Percentiles rank a stretch among this genome's conserved stretches.
These are phyloP conservation scores for Penicillium atrosanguineum DNA, from an alignment of 495 filamentous ascomycete species.

Conservation along the genomic window DNA sequence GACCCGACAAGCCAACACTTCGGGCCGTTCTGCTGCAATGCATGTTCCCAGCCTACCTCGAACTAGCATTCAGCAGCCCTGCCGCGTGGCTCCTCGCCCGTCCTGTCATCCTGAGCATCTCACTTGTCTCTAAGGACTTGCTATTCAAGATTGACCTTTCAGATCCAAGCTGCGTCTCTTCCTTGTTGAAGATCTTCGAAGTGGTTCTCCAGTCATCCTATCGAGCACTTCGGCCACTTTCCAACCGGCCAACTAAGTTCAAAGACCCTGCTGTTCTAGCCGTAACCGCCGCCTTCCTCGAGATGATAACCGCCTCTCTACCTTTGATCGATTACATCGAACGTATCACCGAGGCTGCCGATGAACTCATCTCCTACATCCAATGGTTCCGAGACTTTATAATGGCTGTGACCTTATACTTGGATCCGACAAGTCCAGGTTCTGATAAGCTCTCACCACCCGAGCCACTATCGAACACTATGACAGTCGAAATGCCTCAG, in stretches of 20 bases:
- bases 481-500: conserved; percentile 9
- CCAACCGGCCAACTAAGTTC: conserved; percentile 30
- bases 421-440: not conserved
- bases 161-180: conserved; percentile 39
- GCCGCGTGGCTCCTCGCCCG: conserved; percentile 58
- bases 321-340: conserved; percentile 54
- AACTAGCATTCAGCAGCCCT: conserved; percentile 44
- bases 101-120: conserved; percentile 54
- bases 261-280: conserved; percentile 39
- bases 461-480: not conserved
- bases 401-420: conserved; percentile 19
- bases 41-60: conserved; percentile 66
- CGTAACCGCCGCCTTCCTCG: conserved; percentile 41
- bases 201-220: conserved; percentile 43
- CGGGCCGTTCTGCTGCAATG: conserved; percentile 55
- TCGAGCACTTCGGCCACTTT: conserved; percentile 32
- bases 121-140: conserved; percentile 43
- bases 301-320: conserved; percentile 45
- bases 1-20: conserved; percentile 46
- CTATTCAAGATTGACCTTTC: conserved; percentile 49
- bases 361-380: conserved; percentile 25
- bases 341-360: conserved; percentile 24
- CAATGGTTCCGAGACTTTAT: conserved; percentile 34
- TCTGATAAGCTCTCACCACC: not conserved
- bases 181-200: conserved; percentile 42